Conservation (phyloP, 441 rosid genomes). For the Pelargonium australe region DNA sequence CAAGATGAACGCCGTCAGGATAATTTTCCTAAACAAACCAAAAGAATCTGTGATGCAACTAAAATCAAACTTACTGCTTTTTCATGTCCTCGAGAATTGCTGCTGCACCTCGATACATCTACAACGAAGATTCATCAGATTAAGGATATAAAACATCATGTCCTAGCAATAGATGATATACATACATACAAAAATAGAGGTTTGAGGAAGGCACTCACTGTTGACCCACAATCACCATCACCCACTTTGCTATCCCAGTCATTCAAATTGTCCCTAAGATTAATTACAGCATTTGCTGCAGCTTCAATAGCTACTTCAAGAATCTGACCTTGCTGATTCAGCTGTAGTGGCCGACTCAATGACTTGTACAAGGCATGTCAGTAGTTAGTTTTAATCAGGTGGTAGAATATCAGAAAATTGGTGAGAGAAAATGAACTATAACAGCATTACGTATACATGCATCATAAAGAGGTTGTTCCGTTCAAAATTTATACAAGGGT, state of each 20-base stretch:
- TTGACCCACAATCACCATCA: conserved; percentile 97
- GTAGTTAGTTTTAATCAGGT: conserved; percentile 17
- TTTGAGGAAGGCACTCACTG: conserved; percentile 46
- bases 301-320: conserved; percentile 87
- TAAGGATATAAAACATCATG: conserved; percentile 10
- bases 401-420: not conserved
- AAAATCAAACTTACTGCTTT: conserved; percentile 47
- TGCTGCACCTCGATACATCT: conserved; percentile 87
- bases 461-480: not conserved
- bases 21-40: no score
- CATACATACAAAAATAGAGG: conserved; percentile 14
- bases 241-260: conserved; percentile 97
- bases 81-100: conserved; percentile 84
- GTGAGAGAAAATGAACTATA: not conserved
- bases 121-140: conserved; percentile 23
- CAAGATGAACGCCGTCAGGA: no score
- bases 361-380: conserved; percentile 38
- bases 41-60: not conserved
- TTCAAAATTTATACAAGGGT: not conserved
- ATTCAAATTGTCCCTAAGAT: conserved; percentile 63
- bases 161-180: conserved; percentile 16
- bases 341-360: conserved; percentile 54
- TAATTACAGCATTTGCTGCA: conserved; percentile 61
- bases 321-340: conserved; percentile 55
- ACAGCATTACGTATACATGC: no score